These are phyloP conservation scores for Lecanosticta acicola DNA, from an alignment of 2,329 filamentous ascomycete species.

Conservation along the genomic window DNA sequence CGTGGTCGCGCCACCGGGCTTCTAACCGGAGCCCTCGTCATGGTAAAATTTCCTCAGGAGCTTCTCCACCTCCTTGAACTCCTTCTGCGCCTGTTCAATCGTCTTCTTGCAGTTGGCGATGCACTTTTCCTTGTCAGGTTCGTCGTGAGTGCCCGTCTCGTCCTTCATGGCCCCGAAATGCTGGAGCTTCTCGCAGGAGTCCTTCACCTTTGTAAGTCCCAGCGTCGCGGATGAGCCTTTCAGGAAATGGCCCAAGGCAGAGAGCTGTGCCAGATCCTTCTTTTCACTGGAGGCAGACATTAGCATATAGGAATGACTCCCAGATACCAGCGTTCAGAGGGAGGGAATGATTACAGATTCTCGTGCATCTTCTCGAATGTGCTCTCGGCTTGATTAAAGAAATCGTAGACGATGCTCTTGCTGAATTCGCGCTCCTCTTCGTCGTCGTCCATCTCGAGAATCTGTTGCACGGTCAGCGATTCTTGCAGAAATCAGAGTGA, in stretches of 20 bases:
- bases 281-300: conserved; percentile 49
- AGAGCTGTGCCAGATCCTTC: conserved; percentile 68
- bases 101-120: conserved; percentile 65
- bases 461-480: conserved; percentile 39
- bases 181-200: conserved; percentile 94
- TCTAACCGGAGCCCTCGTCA: conserved; percentile 9
- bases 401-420: conserved; percentile 79
- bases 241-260: conserved; percentile 84
- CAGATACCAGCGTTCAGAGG: background rate
- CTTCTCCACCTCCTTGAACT: conserved; percentile 68
- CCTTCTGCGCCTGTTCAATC: conserved; percentile 65
- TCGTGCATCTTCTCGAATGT: conserved; percentile 82
- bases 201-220: conserved; percentile 82
- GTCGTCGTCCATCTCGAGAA: conserved; percentile 96
- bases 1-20: background rate
- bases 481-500: background rate
- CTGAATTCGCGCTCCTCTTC: conserved; percentile 82
- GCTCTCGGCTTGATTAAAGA: conserved; percentile 82
- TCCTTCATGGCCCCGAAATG: conserved; percentile 81
- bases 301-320: conserved; percentile 1
- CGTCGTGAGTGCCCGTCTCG: conserved; percentile 62
- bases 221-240: conserved; percentile 96
- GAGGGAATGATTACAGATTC: conserved; percentile 60
- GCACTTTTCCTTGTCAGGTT: conserved; percentile 62
- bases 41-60: conserved; percentile 65